A percentile compares a stretch with the other conserved stretches of the same genome.
Evolutionary conservation across 306 rosid genomes (phyloP).

Genomic region (Vigna radiata): DNA sequence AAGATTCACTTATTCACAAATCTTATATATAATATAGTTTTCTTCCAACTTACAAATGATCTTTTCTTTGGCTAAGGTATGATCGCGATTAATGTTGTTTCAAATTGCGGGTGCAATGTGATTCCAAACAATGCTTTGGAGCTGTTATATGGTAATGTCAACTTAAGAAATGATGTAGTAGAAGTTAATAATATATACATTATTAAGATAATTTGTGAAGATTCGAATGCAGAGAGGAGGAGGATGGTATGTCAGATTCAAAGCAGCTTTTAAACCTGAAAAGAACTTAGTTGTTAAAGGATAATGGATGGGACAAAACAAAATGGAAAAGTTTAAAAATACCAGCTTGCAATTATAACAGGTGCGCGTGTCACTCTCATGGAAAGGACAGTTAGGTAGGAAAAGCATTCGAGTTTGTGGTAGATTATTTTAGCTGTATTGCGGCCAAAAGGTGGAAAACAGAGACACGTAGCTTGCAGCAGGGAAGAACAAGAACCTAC

Average conservation of each 20-base stretch:
- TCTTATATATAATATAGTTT: not conserved
- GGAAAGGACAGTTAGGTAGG: not conserved
- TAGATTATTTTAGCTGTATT: not conserved
- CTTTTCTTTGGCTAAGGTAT: not conserved
- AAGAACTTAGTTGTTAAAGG: not conserved
- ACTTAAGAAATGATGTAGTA: not conserved
- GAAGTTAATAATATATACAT: too few relatives aligned
- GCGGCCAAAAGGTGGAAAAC: slow-evolving; percentile 35
- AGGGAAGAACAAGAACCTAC: slow-evolving; percentile 3
- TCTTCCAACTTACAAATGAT: not conserved
- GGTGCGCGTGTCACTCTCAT: slow-evolving; percentile 26
- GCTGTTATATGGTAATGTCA: not conserved
- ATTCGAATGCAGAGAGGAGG: not conserved
- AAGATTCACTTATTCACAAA: not conserved
- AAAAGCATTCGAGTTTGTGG: slow-evolving; percentile 28
- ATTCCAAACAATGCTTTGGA: not conserved
- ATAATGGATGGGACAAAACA: not conserved
- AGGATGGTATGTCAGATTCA: not conserved
- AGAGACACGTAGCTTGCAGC: slow-evolving; percentile 6
- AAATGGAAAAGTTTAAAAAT: slow-evolving; percentile 9
- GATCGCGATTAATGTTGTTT: not conserved
- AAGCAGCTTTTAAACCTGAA: slow-evolving; percentile 11
- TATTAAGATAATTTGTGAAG: not conserved
- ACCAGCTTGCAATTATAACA: not conserved
- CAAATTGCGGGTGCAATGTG: not conserved